phyloP scores from a whole-genome alignment of 225 moss, liverwort and hornwort genomes.

The Rhytidiadelphus loreus region DNA sequence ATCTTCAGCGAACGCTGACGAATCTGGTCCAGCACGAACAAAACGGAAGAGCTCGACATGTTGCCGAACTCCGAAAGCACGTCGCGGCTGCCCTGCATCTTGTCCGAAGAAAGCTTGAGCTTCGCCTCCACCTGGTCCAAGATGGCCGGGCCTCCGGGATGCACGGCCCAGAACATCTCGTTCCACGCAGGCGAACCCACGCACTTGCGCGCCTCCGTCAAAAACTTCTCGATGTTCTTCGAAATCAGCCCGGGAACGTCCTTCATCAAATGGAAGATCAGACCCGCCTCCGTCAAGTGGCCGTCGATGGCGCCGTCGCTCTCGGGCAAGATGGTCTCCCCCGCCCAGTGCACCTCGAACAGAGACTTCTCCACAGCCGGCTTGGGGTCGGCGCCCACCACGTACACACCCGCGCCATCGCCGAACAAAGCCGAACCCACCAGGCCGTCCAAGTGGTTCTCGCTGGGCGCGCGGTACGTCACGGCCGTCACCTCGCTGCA shows the following conservation, averaged over 20 bases:
- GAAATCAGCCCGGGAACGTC: conserved; percentile 1
- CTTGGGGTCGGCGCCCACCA: conserved; percentile 27
- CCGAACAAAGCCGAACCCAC: conserved; percentile 10
- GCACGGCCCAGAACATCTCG: not conserved
- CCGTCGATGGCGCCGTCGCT: conserved; percentile 37
- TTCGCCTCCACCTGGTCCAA: no score
- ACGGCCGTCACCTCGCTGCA: conserved; percentile 34
- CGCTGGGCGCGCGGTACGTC: conserved; percentile 27
- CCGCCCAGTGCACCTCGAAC: conserved; percentile 37
- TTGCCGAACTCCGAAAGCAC: no score
- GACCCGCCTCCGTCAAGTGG: conserved; percentile 25
- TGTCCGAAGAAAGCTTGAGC: no score
- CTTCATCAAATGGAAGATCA: conserved; percentile 37
- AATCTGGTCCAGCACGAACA: no score
- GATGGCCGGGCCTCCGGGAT: no score
- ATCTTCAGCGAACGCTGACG: no score
- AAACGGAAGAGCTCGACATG: no score
- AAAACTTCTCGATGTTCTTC: not conserved
- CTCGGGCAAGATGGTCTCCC: conserved; percentile 23
- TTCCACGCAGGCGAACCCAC: not conserved
- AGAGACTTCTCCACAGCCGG: conserved; percentile 1
- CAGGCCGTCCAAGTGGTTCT: conserved; percentile 28
- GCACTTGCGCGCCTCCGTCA: conserved; percentile 13
- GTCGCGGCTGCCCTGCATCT: no score
- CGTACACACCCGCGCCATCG: not conserved